Evolutionary conservation across 805 yeast genomes (phyloP), one percentile per base, ranked within the genome.

Genomic region (Komagataella populi): DNA sequence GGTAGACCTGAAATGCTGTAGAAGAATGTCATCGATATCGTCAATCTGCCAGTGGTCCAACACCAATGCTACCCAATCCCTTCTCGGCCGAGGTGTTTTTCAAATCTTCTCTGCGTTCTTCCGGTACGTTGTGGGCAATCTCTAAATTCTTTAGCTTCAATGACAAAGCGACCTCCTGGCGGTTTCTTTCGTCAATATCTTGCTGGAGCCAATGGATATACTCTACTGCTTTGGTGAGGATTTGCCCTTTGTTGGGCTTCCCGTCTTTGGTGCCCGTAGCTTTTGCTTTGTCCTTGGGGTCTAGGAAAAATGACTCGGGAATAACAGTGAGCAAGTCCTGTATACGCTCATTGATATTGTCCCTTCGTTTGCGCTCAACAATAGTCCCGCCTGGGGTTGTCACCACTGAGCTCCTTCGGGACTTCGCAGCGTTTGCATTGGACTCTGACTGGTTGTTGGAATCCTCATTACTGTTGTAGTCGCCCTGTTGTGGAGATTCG

Each of bases 191-290:
- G 62, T 88, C 96, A 53, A 88, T 87, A 53, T 77, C 71, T 54
- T 78, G 80, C 62, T 87, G 95, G 43, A 87, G 64, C 54, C 67
- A 68, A 53, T 77, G 80, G 46, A 86, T 77, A 59, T 84, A 85
- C 55, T 83, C 89, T 2, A 85, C 89, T 0, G 87, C 77, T 59
- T 83, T 84, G 6, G 87, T 76, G 53, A 86, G 68, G 2, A 86
- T 84, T 61, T 84, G 91, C 1, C 95, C 95, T 65, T 86, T 86
- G 60, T 84, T 85, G 0, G 95, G 95, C 57, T 83, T 84, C 2
- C 91, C 93, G 59, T 84, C 91, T 55, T 82, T 84, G 0, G 91
- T 84, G 0, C 91, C 91, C 5, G 78, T 70, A 3, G 78, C 75
- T 55, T 72, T 74, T 3, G 78, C 75, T 55, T 72, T 74, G 23